A percentile compares a stretch with the other conserved stretches of the same genome.
These are phyloP conservation scores for Thermothielavioides terrestris DNA, from an alignment of 495 filamentous ascomycete genomes.

Conservation along the genomic window DNA sequence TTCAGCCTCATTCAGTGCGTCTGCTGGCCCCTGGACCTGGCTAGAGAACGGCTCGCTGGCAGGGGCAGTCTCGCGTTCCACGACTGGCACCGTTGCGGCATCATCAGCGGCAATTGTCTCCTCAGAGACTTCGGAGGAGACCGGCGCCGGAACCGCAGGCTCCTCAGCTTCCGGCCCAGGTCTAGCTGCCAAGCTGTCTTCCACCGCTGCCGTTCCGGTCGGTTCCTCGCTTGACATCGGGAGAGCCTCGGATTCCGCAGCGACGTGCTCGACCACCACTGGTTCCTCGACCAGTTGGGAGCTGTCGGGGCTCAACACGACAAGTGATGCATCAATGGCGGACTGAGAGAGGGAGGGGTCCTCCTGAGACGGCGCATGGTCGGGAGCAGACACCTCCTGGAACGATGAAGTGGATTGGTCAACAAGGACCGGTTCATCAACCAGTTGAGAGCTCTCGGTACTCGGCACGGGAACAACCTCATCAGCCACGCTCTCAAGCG, in stretches of 20 bases:
- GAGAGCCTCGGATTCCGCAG: neutral
- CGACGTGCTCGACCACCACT: neutral
- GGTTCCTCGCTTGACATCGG: neutral
- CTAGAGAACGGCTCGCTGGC: neutral
- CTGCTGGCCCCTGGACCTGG: neutral
- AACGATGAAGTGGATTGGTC: slow-evolving; percentile 13
- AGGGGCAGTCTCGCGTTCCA: neutral
- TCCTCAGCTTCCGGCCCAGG: neutral
- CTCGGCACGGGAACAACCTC: neutral
- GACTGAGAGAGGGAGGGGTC: neutral
- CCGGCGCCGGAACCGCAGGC: neutral
- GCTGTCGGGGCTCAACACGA: neutral
- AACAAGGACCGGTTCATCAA: slow-evolving; percentile 11
- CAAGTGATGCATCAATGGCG: slow-evolving; percentile 1
- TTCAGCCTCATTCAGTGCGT: neutral
- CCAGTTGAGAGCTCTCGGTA: neutral
- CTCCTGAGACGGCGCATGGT: neutral
- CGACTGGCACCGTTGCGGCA: too few species aligned
- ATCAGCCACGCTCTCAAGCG: neutral
- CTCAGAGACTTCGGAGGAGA: neutral
- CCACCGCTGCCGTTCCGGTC: neutral
- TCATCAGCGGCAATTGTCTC: neutral
- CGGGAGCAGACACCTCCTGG: slow-evolving; percentile 7
- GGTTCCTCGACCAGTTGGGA: slow-evolving; percentile 1
- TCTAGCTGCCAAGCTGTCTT: neutral